Evolutionary conservation across 2,329 filamentous ascomycete genomes (phyloP).

Genomic region (Alternaria ventricosa): DNA sequence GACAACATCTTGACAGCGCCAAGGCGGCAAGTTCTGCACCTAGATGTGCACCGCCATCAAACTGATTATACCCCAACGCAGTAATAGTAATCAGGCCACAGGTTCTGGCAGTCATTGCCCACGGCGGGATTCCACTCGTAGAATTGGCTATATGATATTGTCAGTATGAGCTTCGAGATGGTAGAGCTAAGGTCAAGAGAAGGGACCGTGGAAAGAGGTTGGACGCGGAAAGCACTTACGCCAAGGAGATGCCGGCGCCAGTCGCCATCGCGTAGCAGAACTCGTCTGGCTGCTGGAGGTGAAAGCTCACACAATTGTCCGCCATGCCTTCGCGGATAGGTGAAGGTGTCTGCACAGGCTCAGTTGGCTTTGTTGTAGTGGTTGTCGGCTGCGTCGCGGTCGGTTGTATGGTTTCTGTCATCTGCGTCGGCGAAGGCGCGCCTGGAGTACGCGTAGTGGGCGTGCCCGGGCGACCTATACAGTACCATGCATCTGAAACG

Average conservation of each 20-base stretch:
- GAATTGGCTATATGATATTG: neutral
- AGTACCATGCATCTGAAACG: neutral
- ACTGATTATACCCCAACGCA: neutral
- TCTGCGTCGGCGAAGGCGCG: neutral
- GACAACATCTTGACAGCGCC: neutral
- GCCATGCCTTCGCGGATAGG: neutral
- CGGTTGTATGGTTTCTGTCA: neutral
- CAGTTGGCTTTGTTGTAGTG: neutral
- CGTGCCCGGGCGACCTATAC: slow-evolving; percentile 1
- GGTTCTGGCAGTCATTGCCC: neutral
- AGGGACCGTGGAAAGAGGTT: neutral
- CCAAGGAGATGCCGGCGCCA: neutral
- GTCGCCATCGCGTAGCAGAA: neutral
- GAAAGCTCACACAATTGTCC: neutral
- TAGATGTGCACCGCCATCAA: neutral
- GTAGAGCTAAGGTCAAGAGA: neutral
- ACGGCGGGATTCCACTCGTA: slow-evolving; percentile 5
- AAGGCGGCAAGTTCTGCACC: neutral
- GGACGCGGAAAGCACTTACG: neutral
- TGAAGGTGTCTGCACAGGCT: slow-evolving; percentile 1
- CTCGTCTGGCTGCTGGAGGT: slow-evolving; percentile 1
- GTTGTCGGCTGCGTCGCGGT: neutral
- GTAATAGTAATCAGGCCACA: neutral
- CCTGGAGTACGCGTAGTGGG: neutral
- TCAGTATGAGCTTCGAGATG: neutral